Evolutionary conservation across 1,284 basidiomycete genomes (phyloP).

Genomic region (Coriolopsis trogii): DNA sequence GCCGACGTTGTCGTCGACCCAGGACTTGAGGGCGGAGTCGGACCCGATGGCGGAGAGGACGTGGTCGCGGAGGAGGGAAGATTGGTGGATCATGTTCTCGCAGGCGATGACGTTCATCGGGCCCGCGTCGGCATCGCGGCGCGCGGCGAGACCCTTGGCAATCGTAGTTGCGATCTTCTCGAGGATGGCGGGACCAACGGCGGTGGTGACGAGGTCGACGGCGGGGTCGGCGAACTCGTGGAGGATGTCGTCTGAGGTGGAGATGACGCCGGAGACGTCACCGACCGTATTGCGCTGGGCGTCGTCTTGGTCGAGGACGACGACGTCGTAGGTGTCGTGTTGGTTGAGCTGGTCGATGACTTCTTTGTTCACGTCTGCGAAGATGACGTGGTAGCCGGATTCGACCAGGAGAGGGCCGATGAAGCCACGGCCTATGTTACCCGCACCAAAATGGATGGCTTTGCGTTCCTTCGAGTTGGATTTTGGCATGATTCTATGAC

Average conservation of each 20-base stretch:
- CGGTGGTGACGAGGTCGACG: slow-evolving; percentile 43
- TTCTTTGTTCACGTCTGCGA: slow-evolving; percentile 33
- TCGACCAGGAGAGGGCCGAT: slow-evolving; percentile 43
- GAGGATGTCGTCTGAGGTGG: slow-evolving; percentile 34
- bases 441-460: slow-evolving; percentile 40
- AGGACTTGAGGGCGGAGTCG: slow-evolving; percentile 31
- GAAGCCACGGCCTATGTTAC: slow-evolving; percentile 47
- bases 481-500: slow-evolving; percentile 1
- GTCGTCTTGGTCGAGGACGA: slow-evolving; percentile 30
- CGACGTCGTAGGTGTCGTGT: slow-evolving; percentile 30
- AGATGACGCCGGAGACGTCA: slow-evolving; percentile 37
- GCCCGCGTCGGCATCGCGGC: slow-evolving; percentile 21
- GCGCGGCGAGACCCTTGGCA: slow-evolving; percentile 30
- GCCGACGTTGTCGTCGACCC: slow-evolving; percentile 34
- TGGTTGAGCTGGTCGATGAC: slow-evolving; percentile 31
- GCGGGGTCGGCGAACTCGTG: slow-evolving; percentile 31
- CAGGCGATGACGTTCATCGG: slow-evolving; percentile 44
- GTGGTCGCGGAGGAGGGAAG: slow-evolving; percentile 35
- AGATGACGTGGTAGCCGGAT: slow-evolving; percentile 43
- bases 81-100: slow-evolving; percentile 44
- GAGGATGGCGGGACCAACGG: slow-evolving; percentile 36
- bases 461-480: slow-evolving; percentile 16
- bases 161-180: slow-evolving; percentile 32
- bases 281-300: slow-evolving; percentile 25
- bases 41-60: slow-evolving; percentile 34